Evolutionary conservation across 176 grass and related monocot species (phyloP), one percentile per base, ranked within the genome.

Genomic region (Triticum monococcum): DNA sequence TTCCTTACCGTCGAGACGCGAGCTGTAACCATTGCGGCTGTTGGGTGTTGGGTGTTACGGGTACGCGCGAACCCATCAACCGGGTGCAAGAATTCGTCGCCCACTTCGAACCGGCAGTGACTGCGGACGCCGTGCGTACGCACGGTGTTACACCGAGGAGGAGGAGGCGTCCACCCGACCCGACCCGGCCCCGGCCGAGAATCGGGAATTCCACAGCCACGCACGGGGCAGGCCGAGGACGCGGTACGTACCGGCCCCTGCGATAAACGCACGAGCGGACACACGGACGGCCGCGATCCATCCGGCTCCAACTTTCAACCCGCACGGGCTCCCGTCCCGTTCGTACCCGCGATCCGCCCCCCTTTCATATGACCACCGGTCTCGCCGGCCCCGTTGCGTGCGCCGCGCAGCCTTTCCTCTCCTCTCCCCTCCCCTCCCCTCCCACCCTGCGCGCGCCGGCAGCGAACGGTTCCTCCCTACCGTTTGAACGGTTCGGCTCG

Each of bases 381-480:
- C 62, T 41, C 79, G 87, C 30, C 80, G 7, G 23, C 45, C 63
- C 80, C 81, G 22, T 75, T 68, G 64, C 38, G 14, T 7, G 52
- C 52, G 52, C 14, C 5, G 35, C 52, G 75, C 77, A 59, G 32
- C 77, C 57, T 60, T 61, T n/a, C 46, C 24, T 66, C 68, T 74
- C 75, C 28, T 28, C 28, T 28, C 28, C 28, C 1, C 28, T 28
- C 1, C 28, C 28, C 28, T 28, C 28, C 28, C 28, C 28, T 28
- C 28, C 28, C n/a, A 57, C 60, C 35, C 48, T 52, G 48, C 12
- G 22, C 41, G 5, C 79, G 64, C 26, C 43, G 65, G 45, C 61
- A 68, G 48, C 82, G 82, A 75, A 75, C 71, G 37, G 61, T 85
- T 79, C 81, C 41, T 84, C 62, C 84, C 74, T 38, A 23, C 80